A percentile compares a stretch with the other conserved stretches of the same genome.
Evolutionary conservation across 345 rosid genomes (phyloP).

Genomic region (Murraya koenigii): DNA sequence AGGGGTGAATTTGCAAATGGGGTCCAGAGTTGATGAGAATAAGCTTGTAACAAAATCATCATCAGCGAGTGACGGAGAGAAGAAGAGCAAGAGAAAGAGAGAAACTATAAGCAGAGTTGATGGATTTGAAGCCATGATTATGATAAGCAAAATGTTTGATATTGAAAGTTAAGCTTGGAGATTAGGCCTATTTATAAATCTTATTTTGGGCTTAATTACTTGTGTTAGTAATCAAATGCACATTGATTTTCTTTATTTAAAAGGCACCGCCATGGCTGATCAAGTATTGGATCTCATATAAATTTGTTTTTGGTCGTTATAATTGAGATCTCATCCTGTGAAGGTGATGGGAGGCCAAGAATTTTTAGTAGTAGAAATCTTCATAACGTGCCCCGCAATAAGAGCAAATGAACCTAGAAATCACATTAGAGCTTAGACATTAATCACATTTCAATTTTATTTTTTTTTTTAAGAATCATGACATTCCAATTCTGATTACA

Average conservation of each 20-base stretch:
- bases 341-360: background rate
- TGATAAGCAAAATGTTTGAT: background rate
- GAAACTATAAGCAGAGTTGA: background rate
- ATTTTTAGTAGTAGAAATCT: background rate
- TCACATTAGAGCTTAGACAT: background rate
- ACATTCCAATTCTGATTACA: background rate
- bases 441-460: background rate
- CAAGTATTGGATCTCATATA: background rate
- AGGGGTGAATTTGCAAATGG: slow-evolving; percentile 26
- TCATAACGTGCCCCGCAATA: slow-evolving; percentile 10
- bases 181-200: background rate
- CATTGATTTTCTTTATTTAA: background rate
- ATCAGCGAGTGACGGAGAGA: slow-evolving; percentile 20
- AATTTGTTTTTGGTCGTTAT: background rate
- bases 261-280: background rate
- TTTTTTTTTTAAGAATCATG: background rate
- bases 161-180: background rate
- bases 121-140: slow-evolving; percentile 19
- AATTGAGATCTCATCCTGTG: slow-evolving; percentile 2
- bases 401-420: background rate
- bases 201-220: background rate
- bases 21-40: background rate
- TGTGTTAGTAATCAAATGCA: background rate
- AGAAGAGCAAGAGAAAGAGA: slow-evolving; percentile 13
- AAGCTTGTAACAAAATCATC: background rate